These are phyloP conservation scores for Xerocomus amazonicus DNA, from an alignment of 1,284 basidiomycete species.

Conservation along the genomic window DNA sequence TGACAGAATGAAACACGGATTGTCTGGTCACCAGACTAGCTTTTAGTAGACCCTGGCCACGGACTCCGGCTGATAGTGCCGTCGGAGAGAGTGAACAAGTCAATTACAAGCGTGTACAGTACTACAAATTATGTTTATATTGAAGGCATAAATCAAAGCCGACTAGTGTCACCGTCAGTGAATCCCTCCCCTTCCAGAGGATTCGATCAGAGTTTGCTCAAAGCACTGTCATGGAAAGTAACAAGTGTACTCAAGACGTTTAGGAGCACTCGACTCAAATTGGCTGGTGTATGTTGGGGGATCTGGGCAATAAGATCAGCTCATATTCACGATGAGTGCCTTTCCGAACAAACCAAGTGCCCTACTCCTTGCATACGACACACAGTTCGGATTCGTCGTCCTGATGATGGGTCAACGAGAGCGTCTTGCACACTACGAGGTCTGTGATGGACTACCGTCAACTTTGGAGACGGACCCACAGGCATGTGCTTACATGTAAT, in stretches of 20 bases:
- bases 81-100: too few species aligned
- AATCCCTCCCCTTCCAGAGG: too few species aligned
- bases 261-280: conserved; percentile 20
- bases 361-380: conserved; percentile 41
- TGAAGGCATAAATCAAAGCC: too few species aligned
- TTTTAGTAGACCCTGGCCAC: too few species aligned
- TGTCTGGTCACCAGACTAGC: too few species aligned
- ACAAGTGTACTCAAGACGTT: conserved; percentile 17
- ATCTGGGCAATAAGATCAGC: conserved; percentile 16
- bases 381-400: conserved; percentile 41
- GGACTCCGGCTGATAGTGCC: too few species aligned
- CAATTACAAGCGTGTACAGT: too few species aligned
- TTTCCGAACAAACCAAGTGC: conserved; percentile 41
- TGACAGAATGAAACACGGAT: too few species aligned
- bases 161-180: too few species aligned
- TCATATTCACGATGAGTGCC: not conserved
- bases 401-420: conserved; percentile 42
- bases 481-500: conserved; percentile 43
- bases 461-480: not conserved
- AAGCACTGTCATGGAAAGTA: not conserved
- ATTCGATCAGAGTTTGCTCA: conserved; percentile 18
- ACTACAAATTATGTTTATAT: too few species aligned
- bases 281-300: conserved; percentile 23
- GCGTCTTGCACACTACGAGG: conserved; percentile 43
- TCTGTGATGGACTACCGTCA: conserved; percentile 21